Evolutionary conservation across 495 filamentous ascomycete genomes (phyloP).

Genomic region (Acidomyces sp.): DNA sequence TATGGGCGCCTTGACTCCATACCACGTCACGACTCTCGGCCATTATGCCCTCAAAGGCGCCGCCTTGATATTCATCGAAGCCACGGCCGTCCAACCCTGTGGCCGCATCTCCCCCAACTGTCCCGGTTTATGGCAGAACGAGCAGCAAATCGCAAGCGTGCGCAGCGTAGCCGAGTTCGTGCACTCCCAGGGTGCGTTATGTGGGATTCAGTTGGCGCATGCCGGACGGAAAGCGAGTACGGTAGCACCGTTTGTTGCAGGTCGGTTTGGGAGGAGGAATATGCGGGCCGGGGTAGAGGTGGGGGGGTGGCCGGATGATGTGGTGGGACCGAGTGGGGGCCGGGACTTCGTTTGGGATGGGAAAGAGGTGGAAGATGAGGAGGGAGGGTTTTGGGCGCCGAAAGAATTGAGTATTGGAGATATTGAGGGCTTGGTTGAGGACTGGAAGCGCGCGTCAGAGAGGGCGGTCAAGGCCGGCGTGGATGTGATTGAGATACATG

Average conservation of each 20-base stretch:
- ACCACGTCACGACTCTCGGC: slow-evolving; percentile 53
- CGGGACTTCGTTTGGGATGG: slow-evolving; percentile 18
- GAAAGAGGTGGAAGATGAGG: slow-evolving; percentile 1
- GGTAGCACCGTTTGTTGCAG: slow-evolving; percentile 46
- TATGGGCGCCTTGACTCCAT: slow-evolving; percentile 56
- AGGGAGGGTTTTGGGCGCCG: slow-evolving; percentile 28
- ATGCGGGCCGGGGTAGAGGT: slow-evolving; percentile 39
- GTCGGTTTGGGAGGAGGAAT: slow-evolving; percentile 17
- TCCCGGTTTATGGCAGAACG: slow-evolving; percentile 55
- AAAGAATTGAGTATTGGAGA: slow-evolving; percentile 47
- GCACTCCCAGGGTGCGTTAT: slow-evolving; percentile 49
- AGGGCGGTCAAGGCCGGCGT: slow-evolving; percentile 54
- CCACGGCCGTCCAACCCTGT: slow-evolving; percentile 50
- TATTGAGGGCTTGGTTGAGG: slow-evolving; percentile 48
- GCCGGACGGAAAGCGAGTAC: slow-evolving; percentile 62
- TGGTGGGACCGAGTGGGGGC: slow-evolving; percentile 44
- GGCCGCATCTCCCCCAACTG: slow-evolving; percentile 62
- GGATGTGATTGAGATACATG: slow-evolving; percentile 43
- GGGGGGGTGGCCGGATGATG: slow-evolving; percentile 56
- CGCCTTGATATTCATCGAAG: slow-evolving; percentile 55
- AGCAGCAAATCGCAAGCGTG: slow-evolving; percentile 52
- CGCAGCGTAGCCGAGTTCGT: slow-evolving; percentile 47
- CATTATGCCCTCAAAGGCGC: slow-evolving; percentile 50
- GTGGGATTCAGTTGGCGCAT: slow-evolving; percentile 62
- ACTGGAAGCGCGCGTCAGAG: slow-evolving; percentile 47